A percentile compares a stretch with the other conserved stretches of the same genome.
Conservation (phyloP, 306 rosid species). For the cucumber (Cucumis sativus) region Cucumber_9930_V3 NC_026656.2:20981501-20982000, state of each 20-base stretch:
- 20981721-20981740: not conserved
- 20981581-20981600: slow-evolving; percentile 47
- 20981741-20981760: not conserved
- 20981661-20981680: not conserved
- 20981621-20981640: not conserved
- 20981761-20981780: not conserved
- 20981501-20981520: slow-evolving; percentile 81
- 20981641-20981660: not conserved
- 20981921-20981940: not conserved
- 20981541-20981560: slow-evolving; percentile 97
- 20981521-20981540: slow-evolving; percentile 83
- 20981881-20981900: not conserved
- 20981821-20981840: not conserved
- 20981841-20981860: not conserved
- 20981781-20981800: not conserved
- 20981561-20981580: slow-evolving; percentile 64
- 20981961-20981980: slow-evolving; percentile 4
- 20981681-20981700: not conserved
- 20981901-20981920: slow-evolving; percentile 1
- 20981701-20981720: not conserved
- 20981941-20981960: not conserved
- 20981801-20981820: not conserved
- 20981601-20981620: not conserved
- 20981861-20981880: not conserved
- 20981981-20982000: not conserved